A percentile compares a stretch with the other conserved stretches of the same genome.
These are phyloP conservation scores for Skeletonema tropicum DNA, from an alignment of 108 stramenopile species.

Conservation along the genomic window DNA sequence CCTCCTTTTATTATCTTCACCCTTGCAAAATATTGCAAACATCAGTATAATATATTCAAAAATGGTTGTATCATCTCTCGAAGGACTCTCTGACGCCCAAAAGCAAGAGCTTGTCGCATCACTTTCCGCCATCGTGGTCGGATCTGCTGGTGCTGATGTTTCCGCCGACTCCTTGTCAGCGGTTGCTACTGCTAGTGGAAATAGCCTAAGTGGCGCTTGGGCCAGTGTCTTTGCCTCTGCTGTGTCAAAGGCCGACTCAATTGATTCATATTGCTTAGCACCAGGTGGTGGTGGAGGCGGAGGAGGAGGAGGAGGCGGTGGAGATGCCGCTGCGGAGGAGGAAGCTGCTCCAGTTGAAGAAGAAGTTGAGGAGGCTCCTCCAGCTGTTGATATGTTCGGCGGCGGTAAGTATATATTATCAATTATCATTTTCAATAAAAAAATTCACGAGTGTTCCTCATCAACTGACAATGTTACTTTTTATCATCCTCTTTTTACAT, in stretches of 20 bases:
- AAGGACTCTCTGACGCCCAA: slow-evolving; percentile 67
- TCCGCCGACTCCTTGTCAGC: slow-evolving; percentile 69
- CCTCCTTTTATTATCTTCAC: neutral
- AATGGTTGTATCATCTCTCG: slow-evolving; percentile 71
- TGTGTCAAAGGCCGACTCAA: slow-evolving; percentile 53
- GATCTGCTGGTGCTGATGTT: slow-evolving; percentile 48
- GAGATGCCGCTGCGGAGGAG: slow-evolving; percentile 44
- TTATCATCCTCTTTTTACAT: slow-evolving; percentile 27
- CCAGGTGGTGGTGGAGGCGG: slow-evolving; percentile 77
- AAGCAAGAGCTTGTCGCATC: slow-evolving; percentile 87
- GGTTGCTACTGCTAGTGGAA: slow-evolving; percentile 78
- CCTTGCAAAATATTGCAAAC: neutral
- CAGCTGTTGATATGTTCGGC: slow-evolving; percentile 56
- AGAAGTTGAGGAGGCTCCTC: slow-evolving; percentile 70
- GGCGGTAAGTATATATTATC: slow-evolving; percentile 26
- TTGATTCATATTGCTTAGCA: slow-evolving; percentile 59
- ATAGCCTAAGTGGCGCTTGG: slow-evolving; percentile 60
- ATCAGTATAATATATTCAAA: slow-evolving; percentile 13
- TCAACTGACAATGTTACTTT: slow-evolving; percentile 7
- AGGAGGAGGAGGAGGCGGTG: slow-evolving; percentile 60
- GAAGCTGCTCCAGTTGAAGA: slow-evolving; percentile 30
- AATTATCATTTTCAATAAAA: neutral
- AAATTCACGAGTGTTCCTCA: neutral
- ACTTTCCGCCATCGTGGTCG: slow-evolving; percentile 74
- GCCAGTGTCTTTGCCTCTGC: slow-evolving; percentile 74